Evolutionary conservation across 140 eudicot genomes (phyloP).

Genomic region (Eryngium alpinum): DNA sequence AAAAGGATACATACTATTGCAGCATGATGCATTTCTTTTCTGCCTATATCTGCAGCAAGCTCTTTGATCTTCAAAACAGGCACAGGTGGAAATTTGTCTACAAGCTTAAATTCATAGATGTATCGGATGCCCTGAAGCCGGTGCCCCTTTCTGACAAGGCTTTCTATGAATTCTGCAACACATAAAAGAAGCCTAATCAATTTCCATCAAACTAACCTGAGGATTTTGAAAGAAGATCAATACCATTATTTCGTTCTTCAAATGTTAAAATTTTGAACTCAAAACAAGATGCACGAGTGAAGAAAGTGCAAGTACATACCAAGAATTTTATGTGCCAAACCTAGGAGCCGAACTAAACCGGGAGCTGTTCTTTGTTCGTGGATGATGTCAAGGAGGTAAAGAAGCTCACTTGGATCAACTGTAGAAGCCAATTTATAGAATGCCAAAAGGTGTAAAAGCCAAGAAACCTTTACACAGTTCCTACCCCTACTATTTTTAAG

Average conservation of each 20-base stretch:
- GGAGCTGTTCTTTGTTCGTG: not conserved
- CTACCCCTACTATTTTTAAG: not conserved
- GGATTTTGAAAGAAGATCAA: not conserved
- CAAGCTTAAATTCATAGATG: constrained; percentile 26
- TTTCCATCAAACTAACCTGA: not conserved
- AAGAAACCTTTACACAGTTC: constrained; percentile 14
- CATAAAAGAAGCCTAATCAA: not conserved
- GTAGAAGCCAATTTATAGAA: constrained; percentile 21
- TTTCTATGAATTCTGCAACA: constrained; percentile 24
- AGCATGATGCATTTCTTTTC: not conserved
- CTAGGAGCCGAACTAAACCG: constrained; percentile 15
- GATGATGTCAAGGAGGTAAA: constrained; percentile 21
- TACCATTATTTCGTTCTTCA: not conserved
- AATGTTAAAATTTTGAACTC: not conserved
- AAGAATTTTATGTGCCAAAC: constrained; percentile 18
- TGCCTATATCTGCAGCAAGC: not conserved
- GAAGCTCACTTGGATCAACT: constrained; percentile 21
- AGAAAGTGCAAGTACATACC: constrained; percentile 4
- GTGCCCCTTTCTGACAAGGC: constrained; percentile 20
- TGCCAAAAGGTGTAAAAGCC: constrained; percentile 21
- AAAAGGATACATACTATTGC: not conserved
- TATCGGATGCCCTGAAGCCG: constrained; percentile 29
- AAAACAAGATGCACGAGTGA: not conserved
- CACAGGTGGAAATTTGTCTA: constrained; percentile 25
- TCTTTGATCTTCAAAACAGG: constrained; percentile 25